Conservation (phyloP, 2,329 filamentous ascomycete genomes). For the Fusarium sacchari region DNA sequence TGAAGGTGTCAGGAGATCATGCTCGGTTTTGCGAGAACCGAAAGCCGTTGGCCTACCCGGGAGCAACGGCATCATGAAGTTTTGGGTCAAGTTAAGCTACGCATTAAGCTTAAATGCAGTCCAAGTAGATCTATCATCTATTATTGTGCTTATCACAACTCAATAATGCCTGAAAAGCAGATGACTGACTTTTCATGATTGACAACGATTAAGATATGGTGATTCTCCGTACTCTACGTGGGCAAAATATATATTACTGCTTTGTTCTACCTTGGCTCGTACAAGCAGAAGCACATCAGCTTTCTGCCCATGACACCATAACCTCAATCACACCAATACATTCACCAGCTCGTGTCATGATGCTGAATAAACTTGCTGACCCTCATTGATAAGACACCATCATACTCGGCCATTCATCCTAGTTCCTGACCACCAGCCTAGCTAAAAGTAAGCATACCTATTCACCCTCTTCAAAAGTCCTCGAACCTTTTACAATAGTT, state of each 20-base stretch:
- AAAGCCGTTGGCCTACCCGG: conserved; percentile 16
- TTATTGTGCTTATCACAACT: too few species aligned
- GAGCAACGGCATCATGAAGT: conserved; percentile 5
- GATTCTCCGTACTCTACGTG: background rate
- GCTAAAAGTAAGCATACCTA: background rate
- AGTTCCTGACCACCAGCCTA: background rate
- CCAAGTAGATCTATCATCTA: background rate
- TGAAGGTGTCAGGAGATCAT: background rate
- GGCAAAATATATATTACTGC: accelerated
- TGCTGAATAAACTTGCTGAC: background rate
- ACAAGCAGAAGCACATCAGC: background rate
- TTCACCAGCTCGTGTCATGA: background rate
- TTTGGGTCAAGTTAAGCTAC: background rate
- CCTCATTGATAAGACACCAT: background rate
- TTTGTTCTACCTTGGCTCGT: background rate
- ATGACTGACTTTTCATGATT: background rate
- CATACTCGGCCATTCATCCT: background rate
- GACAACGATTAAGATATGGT: background rate
- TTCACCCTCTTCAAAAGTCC: background rate
- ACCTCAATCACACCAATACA: accelerated
- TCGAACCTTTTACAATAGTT: conserved; percentile 32
- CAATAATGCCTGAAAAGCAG: background rate
- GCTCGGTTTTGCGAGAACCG: background rate
- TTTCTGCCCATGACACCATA: background rate
- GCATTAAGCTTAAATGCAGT: conserved; percentile 18